These are phyloP conservation scores for Clathrospora elynae DNA, from an alignment of 2,329 filamentous ascomycete species.

Conservation along the genomic window DNA sequence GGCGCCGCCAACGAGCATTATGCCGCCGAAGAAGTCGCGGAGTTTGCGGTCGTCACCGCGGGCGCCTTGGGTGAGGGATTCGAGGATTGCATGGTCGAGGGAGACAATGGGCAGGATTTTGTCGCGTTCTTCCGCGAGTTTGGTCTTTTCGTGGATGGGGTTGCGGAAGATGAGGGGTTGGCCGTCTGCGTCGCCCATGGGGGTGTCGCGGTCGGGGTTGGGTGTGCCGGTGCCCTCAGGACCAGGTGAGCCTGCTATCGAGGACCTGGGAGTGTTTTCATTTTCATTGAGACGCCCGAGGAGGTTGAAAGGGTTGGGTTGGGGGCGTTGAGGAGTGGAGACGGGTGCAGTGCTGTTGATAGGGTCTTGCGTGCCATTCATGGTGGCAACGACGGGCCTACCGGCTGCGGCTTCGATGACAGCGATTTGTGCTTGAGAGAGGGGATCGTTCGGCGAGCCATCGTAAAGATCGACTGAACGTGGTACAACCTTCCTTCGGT, in stretches of 20 bases:
- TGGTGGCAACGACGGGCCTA: constrained; percentile 31
- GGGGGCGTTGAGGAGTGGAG: constrained; percentile 56
- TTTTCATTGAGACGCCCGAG: constrained; percentile 70
- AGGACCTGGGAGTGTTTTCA: constrained; percentile 80
- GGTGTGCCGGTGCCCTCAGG: constrained; percentile 83
- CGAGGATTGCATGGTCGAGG: constrained; percentile 87
- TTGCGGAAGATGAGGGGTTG: constrained; percentile 48
- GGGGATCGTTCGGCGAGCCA: constrained; percentile 86
- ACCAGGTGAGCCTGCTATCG: constrained; percentile 83
- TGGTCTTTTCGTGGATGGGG: constrained; percentile 56
- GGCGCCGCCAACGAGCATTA: constrained; percentile 48
- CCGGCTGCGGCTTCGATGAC: constrained; percentile 60
- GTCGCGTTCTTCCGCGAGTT: constrained; percentile 71
- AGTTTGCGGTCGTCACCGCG: constrained; percentile 91
- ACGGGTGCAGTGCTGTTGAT: constrained; percentile 51
- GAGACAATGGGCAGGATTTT: constrained; percentile 80
- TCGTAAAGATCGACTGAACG: constrained; percentile 95
- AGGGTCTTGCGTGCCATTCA: constrained; percentile 47
- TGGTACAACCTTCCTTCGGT: constrained; percentile 79
- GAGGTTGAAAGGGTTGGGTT: constrained; percentile 67
- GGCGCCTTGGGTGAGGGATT: constrained; percentile 84
- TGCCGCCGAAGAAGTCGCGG: constrained; percentile 70
- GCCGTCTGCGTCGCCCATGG: constrained; percentile 49
- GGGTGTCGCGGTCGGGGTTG: constrained; percentile 54
- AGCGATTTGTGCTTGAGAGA: constrained; percentile 79